Evolutionary conservation across 352 stramenopile genomes (phyloP).

Genomic region (Phytophthora crassamura): DNA sequence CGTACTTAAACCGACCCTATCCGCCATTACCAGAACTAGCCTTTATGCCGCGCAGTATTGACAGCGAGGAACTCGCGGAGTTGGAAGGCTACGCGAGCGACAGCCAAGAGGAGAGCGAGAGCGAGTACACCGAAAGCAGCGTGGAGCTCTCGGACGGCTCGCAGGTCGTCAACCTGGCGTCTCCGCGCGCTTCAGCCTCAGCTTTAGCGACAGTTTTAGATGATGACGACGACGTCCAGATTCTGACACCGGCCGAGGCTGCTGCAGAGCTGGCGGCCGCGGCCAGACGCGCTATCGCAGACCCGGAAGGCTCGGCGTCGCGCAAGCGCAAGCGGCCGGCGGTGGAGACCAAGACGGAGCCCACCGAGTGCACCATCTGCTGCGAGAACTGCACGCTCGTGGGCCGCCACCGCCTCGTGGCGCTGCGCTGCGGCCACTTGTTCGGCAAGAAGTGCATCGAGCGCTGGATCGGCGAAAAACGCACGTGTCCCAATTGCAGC

Average conservation of each 20-base stretch:
- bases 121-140: background rate
- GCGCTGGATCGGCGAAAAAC: slow-evolving; percentile 65
- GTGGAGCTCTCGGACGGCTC: background rate
- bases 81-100: background rate
- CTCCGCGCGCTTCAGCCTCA: slow-evolving; percentile 5
- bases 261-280: slow-evolving; percentile 28
- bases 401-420: slow-evolving; percentile 71
- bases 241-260: slow-evolving; percentile 32
- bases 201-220: slow-evolving; percentile 18
- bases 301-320: background rate
- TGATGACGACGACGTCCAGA: slow-evolving; percentile 46
- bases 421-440: slow-evolving; percentile 77
- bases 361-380: slow-evolving; percentile 81
- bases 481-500: slow-evolving; percentile 78
- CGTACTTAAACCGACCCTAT: background rate
- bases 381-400: slow-evolving; percentile 69
- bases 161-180: slow-evolving; percentile 21
- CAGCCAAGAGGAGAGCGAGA: background rate
- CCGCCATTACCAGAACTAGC: slow-evolving; percentile 4
- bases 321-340: slow-evolving; percentile 40
- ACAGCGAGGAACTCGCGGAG: background rate
- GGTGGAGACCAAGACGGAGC: slow-evolving; percentile 46
- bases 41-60: slow-evolving; percentile 5
- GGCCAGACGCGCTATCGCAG: slow-evolving; percentile 3
- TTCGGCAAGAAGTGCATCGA: slow-evolving; percentile 84